Evolutionary conservation across 108 stramenopile species (phyloP).

Genomic region (Nannochloropsis gaditana): DNA sequence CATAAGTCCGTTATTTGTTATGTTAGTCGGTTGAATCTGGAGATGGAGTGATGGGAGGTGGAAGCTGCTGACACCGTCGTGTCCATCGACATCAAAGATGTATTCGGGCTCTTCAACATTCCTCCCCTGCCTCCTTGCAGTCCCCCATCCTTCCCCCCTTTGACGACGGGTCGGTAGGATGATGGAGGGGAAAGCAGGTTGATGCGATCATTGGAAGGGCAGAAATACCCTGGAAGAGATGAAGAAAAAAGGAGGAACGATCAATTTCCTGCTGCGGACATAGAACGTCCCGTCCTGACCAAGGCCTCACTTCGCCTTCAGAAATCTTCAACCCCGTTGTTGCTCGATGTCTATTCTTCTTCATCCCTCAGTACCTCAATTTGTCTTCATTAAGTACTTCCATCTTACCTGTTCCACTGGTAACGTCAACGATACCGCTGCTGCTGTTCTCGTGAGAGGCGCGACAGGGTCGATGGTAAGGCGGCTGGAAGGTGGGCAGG

Average conservation of each 20-base stretch:
- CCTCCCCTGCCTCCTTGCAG: not conserved
- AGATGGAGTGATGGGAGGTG: not conserved
- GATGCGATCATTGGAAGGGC: not conserved
- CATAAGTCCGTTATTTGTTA: too few relatives aligned
- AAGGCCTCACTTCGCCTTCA: too few relatives aligned
- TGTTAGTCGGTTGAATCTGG: not conserved
- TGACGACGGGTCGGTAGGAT: not conserved
- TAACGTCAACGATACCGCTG: not conserved
- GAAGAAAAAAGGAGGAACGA: not conserved
- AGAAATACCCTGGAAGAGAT: not conserved
- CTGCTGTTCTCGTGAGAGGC: not conserved
- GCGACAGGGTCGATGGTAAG: not conserved
- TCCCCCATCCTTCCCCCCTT: not conserved
- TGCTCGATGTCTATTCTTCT: not conserved
- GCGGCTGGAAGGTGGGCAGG: not conserved
- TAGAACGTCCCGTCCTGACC: too few relatives aligned
- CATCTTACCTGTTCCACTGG: not conserved
- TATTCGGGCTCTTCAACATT: not conserved
- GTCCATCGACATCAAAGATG: not conserved
- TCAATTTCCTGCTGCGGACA: too few relatives aligned
- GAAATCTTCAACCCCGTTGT: too few relatives aligned
- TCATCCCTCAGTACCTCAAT: not conserved
- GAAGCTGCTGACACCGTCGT: constrained; percentile 1
- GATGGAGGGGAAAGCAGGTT: constrained; percentile 2
- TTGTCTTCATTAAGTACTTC: too few relatives aligned